Evolutionary conservation across 2,329 filamentous ascomycete species (phyloP), one percentile per base, ranked within the genome.

Genomic region (Nothomitra cinnamomea): DNA sequence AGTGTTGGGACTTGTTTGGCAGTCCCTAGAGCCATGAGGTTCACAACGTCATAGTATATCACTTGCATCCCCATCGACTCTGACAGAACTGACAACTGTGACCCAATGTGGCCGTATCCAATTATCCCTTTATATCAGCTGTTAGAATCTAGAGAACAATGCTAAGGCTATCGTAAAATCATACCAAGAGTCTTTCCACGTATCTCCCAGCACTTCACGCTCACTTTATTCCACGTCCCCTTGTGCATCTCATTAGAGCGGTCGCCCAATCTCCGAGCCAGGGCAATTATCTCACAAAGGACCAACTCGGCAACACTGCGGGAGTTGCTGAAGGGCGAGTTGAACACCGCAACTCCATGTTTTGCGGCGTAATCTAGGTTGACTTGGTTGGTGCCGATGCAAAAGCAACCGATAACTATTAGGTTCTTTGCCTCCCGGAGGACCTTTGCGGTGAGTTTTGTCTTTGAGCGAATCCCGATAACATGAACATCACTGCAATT

Each of bases 51-150:
- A 68, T 94, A 96, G 75, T 95, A 98, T 62, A 96, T 89, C 63
- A 98, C 92, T 15, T 77, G 82, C 90, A 98, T 95, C 51, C 92
- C 92, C 88, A 98, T 95, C 22, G 90, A 82, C 69, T 98, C 92
- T 25, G 92, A 89, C 58, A 98, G 74, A 42, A 98, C 92, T 0
- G 89, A 96, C 58, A 98, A 73, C 69, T 98, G 92, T 52, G 87
- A 89, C 57, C 92, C 92, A 65, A 98, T 96, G 66, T 98, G 92
- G 57, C 92, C 92, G 64, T 98, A 98, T 28, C 92, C 92, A 59
- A 98, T 81, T 63, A 98, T 96, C 57, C 86, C 80, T 82, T 52
- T 22, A 40, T 7, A 5, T 32, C n/a, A n/a, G 8, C 12, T 52
- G 32, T 43, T 2, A 52, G 45, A 19, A 35, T 35, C 13, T 21